These are phyloP conservation scores for Megacollybia marginata DNA, from an alignment of 768 basidiomycete species.

Conservation along the genomic window DNA sequence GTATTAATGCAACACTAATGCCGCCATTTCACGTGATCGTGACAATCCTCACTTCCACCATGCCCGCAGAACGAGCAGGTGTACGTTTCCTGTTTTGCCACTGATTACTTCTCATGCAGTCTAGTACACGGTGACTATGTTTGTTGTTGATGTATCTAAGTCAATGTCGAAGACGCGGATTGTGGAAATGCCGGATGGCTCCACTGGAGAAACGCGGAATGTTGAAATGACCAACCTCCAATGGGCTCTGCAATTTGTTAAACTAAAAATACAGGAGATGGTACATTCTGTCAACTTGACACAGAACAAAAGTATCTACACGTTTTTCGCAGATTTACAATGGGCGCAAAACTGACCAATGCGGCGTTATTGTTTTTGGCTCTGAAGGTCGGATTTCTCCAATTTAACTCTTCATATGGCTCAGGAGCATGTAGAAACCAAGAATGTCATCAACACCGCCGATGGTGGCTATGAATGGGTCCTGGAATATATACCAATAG, in stretches of 20 bases:
- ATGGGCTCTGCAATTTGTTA: constrained; percentile 80
- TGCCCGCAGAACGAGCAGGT: constrained; percentile 1
- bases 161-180: constrained; percentile 69
- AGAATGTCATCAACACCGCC: constrained; percentile 53
- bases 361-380: constrained; percentile 87
- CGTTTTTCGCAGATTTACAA: constrained; percentile 64
- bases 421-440: constrained; percentile 39
- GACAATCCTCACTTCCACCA: not conserved
- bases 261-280: constrained; percentile 90
- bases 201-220: constrained; percentile 40
- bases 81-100: not conserved
- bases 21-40: no score
- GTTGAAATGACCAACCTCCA: constrained; percentile 72
- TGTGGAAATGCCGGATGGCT: constrained; percentile 47
- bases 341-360: constrained; percentile 89
- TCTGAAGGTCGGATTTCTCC: constrained; percentile 45
- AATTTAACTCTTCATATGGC: not conserved
- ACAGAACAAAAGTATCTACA: no score
- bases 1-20: no score
- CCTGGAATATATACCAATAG: constrained; percentile 61
- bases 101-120: not conserved
- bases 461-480: constrained; percentile 72
- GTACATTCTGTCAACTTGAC: constrained; percentile 26
- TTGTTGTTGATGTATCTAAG: constrained; percentile 80
- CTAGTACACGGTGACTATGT: constrained; percentile 83